A percentile compares a stretch with the other conserved stretches of the same genome.
Conservation (phyloP, 106 monocot genomes). For the Platanthera zijinensis region DNA sequence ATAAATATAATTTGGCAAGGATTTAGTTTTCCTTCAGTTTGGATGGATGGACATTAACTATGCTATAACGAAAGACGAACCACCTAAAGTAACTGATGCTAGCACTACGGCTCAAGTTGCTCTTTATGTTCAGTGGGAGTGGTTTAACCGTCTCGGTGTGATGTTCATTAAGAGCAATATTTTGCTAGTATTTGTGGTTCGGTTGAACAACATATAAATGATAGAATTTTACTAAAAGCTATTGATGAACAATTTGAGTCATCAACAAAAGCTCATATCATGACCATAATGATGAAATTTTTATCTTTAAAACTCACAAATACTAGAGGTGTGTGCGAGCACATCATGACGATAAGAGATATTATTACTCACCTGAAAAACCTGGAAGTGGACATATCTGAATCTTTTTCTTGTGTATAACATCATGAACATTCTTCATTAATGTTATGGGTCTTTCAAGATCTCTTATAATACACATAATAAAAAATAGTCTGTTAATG, state of each 20-base stretch:
- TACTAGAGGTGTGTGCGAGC: too few relatives aligned
- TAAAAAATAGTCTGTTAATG: conserved; percentile 7
- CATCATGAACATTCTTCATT: conserved; percentile 6
- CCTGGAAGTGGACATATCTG: not conserved
- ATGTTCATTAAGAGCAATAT: conserved; percentile 1
- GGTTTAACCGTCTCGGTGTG: not conserved
- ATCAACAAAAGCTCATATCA: too few relatives aligned
- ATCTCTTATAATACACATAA: conserved; percentile 16
- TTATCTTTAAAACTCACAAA: too few relatives aligned
- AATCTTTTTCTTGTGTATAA: conserved; percentile 3
- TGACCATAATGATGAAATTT: too few relatives aligned
- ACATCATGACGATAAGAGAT: conserved; percentile 7
- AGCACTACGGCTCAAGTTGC: not conserved
- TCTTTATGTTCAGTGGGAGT: too few relatives aligned
- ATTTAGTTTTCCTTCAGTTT: too few relatives aligned
- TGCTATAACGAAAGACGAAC: too few relatives aligned
- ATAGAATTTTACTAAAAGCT: not conserved
- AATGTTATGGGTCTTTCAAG: not conserved
- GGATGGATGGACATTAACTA: too few relatives aligned
- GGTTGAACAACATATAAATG: not conserved
- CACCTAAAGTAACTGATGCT: too few relatives aligned
- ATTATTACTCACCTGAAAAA: not conserved
- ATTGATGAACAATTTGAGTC: conserved; percentile 16
- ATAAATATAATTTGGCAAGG: too few relatives aligned
- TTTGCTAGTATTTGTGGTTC: conserved; percentile 3